phyloP scores from a whole-genome alignment of 2,329 filamentous ascomycete genomes.

The Microdochium trichocladiopsis region DNA sequence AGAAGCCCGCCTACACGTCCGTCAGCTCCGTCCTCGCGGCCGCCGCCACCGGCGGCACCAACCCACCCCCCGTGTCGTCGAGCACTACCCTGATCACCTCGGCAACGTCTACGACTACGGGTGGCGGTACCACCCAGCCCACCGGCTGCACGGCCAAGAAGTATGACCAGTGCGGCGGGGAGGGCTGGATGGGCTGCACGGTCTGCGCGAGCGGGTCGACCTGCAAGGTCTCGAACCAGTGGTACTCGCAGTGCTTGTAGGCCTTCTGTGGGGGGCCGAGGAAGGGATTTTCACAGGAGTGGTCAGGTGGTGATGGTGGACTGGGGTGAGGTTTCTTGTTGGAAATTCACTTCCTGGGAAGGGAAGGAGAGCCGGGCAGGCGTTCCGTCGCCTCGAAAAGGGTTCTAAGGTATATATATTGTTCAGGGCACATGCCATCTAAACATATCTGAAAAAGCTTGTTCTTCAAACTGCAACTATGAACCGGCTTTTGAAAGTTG shows the following conservation, averaged over 20 bases:
- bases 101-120: neutral
- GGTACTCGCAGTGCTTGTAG: conserved; percentile 18
- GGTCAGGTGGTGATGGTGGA: no score
- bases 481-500: no score
- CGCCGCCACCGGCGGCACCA: conserved; percentile 9
- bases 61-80: conserved; percentile 2
- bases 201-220: conserved; percentile 18
- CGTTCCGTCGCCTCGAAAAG: no score
- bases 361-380: no score
- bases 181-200: conserved; percentile 16
- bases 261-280: no score
- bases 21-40: conserved; percentile 27
- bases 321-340: no score
- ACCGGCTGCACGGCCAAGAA: conserved; percentile 6
- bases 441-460: no score
- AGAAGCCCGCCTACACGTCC: conserved; percentile 30
- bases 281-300: no score
- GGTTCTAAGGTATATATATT: no score
- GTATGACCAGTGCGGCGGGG: conserved; percentile 22
- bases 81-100: conserved; percentile 3
- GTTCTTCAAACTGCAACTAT: no score
- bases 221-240: conserved; percentile 17
- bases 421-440: no score
- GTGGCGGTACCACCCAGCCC: conserved; percentile 1
- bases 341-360: no score